A percentile compares a stretch with the other conserved stretches of the same genome.
Evolutionary conservation across 1,284 basidiomycete genomes (phyloP).

Genomic region (Pyrrhoderma noxium): DNA sequence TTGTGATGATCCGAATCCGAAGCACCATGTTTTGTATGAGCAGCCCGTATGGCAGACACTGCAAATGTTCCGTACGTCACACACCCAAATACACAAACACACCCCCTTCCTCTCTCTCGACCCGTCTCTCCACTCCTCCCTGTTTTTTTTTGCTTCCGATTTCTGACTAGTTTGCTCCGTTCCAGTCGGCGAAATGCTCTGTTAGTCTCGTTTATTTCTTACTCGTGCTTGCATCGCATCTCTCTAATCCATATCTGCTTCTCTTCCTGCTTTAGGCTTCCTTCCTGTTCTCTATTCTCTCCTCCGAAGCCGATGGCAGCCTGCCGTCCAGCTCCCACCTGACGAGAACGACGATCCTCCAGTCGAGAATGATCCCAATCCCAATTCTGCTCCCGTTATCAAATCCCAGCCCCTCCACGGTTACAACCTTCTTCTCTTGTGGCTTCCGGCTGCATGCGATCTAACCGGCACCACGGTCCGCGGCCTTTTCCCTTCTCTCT

Average conservation of each 20-base stretch:
- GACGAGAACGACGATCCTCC: slow-evolving; percentile 38
- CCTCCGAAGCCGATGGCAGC: slow-evolving; percentile 38
- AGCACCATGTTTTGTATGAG: slow-evolving; percentile 67
- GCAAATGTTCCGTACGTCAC: slow-evolving; percentile 78
- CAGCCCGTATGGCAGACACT: slow-evolving; percentile 93
- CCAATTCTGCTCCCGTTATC: slow-evolving; percentile 15
- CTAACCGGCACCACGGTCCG: slow-evolving; percentile 81
- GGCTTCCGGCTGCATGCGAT: slow-evolving; percentile 85
- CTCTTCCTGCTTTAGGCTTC: slow-evolving; percentile 46
- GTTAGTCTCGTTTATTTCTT: slow-evolving; percentile 40
- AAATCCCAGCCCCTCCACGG: slow-evolving; percentile 48
- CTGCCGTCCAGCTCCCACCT: slow-evolving; percentile 49
- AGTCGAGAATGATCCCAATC: slow-evolving; percentile 29
- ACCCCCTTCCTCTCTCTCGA: slow-evolving; percentile 19
- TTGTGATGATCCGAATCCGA: slow-evolving; percentile 54
- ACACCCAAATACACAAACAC: no score
- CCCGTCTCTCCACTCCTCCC: slow-evolving; percentile 16
- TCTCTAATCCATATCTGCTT: slow-evolving; percentile 21
- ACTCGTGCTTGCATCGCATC: slow-evolving; percentile 20
- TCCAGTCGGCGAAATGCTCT: slow-evolving; percentile 85
- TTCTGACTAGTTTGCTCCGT: slow-evolving; percentile 28
- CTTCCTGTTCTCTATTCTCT: slow-evolving; percentile 74
- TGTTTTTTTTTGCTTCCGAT: not conserved
- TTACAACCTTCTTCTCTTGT: slow-evolving; percentile 68
- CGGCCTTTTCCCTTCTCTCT: slow-evolving; percentile 19